These are phyloP conservation scores for Didymella pinodella DNA, from an alignment of 2,329 filamentous ascomycete species.

Conservation along the genomic window DNA sequence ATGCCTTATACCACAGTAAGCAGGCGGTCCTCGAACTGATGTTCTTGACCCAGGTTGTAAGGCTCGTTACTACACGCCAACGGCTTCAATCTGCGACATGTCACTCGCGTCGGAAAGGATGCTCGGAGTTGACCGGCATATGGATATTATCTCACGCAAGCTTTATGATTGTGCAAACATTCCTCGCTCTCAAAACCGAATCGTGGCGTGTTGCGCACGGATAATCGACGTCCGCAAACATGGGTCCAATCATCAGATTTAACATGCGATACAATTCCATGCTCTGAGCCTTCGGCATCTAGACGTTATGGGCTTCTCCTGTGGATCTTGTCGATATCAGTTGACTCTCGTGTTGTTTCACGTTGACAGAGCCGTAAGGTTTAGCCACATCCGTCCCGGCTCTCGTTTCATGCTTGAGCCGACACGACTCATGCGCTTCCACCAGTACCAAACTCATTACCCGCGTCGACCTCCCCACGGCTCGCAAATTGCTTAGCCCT, in stretches of 20 bases:
- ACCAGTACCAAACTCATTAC: neutral
- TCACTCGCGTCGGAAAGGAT: neutral
- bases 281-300: neutral
- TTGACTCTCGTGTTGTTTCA: slow-evolving; percentile 9
- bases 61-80: neutral
- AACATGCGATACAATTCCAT: neutral
- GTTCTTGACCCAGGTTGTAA: neutral
- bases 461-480: neutral
- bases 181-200: neutral
- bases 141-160: neutral
- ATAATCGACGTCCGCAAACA: neutral
- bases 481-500: neutral
- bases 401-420: slow-evolving; percentile 5
- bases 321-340: slow-evolving; percentile 4
- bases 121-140: neutral
- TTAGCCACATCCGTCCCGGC: slow-evolving; percentile 5
- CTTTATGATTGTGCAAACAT: neutral
- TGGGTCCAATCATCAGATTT: neutral
- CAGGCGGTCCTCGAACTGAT: neutral
- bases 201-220: neutral
- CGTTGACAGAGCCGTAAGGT: slow-evolving; percentile 1
- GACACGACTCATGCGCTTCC: neutral
- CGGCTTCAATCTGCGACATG: neutral
- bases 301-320: neutral
- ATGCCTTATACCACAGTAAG: neutral